A percentile compares a stretch with the other conserved stretches of the same genome.
These are phyloP conservation scores for Diaporthe sp. DNA, from an alignment of 2,329 filamentous ascomycete species.

Conservation along the genomic window DNA sequence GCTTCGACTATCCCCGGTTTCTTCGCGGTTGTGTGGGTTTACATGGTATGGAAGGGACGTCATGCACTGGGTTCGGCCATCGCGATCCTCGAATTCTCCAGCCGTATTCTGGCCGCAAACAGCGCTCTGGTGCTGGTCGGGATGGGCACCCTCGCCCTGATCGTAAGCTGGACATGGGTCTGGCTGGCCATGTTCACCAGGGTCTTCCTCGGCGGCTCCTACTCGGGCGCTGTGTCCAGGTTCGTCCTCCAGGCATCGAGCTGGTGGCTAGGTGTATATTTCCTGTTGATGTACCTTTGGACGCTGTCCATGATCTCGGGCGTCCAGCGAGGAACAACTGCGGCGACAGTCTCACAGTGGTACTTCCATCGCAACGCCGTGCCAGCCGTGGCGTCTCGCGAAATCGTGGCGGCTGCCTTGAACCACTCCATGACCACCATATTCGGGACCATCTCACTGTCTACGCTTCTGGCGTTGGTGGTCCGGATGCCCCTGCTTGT, in stretches of 20 bases:
- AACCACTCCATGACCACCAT: slow-evolving; percentile 86
- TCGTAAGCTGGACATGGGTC: slow-evolving; percentile 92
- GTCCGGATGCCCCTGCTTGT: slow-evolving; percentile 88
- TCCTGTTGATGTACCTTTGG: slow-evolving; percentile 96
- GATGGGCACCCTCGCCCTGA: slow-evolving; percentile 78
- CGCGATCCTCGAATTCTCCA: slow-evolving; percentile 91
- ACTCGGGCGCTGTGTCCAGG: slow-evolving; percentile 69
- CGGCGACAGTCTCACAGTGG: slow-evolving; percentile 97
- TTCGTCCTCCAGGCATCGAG: slow-evolving; percentile 90
- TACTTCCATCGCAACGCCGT: slow-evolving; percentile 94
- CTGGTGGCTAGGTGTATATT: slow-evolving; percentile 95
- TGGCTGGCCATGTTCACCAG: slow-evolving; percentile 98
- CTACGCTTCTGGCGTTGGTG: slow-evolving; percentile 82
- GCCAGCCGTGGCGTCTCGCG: slow-evolving; percentile 80
- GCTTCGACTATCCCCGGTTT: slow-evolving; percentile 81
- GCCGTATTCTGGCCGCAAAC: slow-evolving; percentile 87
- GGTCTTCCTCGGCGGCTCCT: slow-evolving; percentile 92
- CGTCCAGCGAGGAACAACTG: slow-evolving; percentile 90
- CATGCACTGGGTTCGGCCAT: slow-evolving; percentile 86
- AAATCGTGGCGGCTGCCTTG: slow-evolving; percentile 87
- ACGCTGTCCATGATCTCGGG: slow-evolving; percentile 88
- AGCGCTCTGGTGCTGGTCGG: slow-evolving; percentile 87
- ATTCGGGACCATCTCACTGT: slow-evolving; percentile 92
- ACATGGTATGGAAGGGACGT: slow-evolving; percentile 84
- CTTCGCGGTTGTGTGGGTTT: slow-evolving; percentile 83